Evolutionary conservation across 495 filamentous ascomycete genomes (phyloP).

Genomic region (Neurospora sp.): DNA sequence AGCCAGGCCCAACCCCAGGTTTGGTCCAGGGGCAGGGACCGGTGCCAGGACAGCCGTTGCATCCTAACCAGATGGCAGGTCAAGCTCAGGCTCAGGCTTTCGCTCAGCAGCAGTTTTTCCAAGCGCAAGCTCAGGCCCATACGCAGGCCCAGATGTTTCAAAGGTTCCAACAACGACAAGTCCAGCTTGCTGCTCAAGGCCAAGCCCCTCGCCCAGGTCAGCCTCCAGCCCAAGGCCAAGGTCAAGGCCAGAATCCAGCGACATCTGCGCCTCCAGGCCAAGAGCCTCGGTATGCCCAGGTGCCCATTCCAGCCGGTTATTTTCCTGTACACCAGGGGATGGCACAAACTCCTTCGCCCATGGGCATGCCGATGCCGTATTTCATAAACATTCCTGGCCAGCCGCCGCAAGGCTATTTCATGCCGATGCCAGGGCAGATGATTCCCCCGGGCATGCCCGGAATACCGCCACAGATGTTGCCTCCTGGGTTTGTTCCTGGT

Average conservation of each 20-base stretch:
- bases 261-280: not conserved
- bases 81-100: not conserved
- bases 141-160: not conserved
- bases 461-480: not conserved
- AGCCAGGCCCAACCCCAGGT: not conserved
- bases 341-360: constrained; percentile 3
- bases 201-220: constrained; percentile 1
- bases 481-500: not conserved
- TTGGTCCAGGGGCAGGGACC: not conserved
- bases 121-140: not conserved
- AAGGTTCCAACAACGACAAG: not conserved
- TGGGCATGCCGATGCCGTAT: constrained; percentile 36
- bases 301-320: constrained; percentile 39
- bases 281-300: constrained; percentile 33
- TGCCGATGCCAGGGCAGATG: not conserved
- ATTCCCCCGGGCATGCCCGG: constrained; percentile 1
- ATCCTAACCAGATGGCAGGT: not conserved
- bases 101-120: not conserved
- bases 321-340: not conserved
- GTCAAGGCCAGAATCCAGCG: not conserved
- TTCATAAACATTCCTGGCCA: constrained; percentile 16
- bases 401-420: not conserved
- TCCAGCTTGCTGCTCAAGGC: constrained; percentile 1
- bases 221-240: not conserved
- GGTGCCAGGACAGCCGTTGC: not conserved